Evolutionary conservation across 2,329 filamentous ascomycete species (phyloP).

Genomic region (Cryphonectria japonica): DNA sequence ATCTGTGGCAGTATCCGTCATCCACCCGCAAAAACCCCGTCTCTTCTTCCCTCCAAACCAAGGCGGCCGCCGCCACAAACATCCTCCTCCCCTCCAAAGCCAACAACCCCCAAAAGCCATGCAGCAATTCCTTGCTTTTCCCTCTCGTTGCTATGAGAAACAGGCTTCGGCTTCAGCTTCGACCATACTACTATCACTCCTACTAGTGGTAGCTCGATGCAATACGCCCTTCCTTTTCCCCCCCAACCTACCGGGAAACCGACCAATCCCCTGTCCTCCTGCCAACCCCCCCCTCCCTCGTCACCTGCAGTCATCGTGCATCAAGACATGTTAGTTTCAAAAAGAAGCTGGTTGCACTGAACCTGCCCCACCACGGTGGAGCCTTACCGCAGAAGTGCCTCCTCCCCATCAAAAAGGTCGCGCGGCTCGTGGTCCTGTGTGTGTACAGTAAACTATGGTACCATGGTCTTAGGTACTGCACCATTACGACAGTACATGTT

Average conservation of each 20-base stretch:
- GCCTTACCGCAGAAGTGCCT: no score
- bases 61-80: background rate
- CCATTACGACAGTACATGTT: no score
- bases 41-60: background rate
- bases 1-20: background rate
- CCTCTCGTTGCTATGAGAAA: background rate
- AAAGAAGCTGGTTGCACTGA: slow-evolving; percentile 2
- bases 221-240: background rate
- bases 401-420: background rate
- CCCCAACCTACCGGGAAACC: background rate
- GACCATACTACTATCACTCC: background rate
- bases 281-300: background rate
- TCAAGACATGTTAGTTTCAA: background rate
- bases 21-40: background rate
- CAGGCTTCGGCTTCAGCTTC: background rate
- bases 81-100: background rate
- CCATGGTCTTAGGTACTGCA: no score
- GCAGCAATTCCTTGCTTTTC: background rate
- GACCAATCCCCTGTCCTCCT: background rate
- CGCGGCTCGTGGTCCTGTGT: background rate
- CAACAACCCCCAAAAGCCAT: background rate
- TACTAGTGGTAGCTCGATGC: no score
- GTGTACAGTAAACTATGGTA: background rate
- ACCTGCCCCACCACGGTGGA: background rate
- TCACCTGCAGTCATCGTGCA: slow-evolving; percentile 8